Percentiles rank a stretch among this genome's conserved stretches.
Conservation (phyloP, 2,329 filamentous ascomycete genomes). For the Hymenoscyphus repandus region DNA sequence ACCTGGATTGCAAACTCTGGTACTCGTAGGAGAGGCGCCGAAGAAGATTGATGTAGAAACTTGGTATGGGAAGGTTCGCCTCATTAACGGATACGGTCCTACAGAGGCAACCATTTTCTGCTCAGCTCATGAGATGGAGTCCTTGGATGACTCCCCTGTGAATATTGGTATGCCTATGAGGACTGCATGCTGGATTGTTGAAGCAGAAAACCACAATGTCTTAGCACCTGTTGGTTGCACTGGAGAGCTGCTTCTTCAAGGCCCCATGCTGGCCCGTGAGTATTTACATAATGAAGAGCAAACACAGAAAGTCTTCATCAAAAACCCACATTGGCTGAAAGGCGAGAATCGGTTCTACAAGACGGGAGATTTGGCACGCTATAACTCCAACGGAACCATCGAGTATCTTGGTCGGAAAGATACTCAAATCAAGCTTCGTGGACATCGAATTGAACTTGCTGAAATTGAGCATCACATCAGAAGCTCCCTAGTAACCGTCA, state of each 20-base stretch:
- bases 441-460: conserved; percentile 36
- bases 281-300: conserved; percentile 47
- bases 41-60: too few relatives aligned
- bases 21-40: too few relatives aligned
- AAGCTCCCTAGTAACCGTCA: background rate
- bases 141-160: background rate
- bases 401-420: too few relatives aligned
- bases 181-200: conserved; percentile 2
- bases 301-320: conserved; percentile 3
- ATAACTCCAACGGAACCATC: too few relatives aligned
- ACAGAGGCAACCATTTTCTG: conserved; percentile 18
- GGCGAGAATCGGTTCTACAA: background rate
- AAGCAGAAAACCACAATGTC: conserved; percentile 3
- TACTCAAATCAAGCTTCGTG: too few relatives aligned
- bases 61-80: too few relatives aligned
- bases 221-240: conserved; percentile 8
- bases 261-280: conserved; percentile 53
- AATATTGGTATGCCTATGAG: conserved; percentile 6
- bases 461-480: conserved; percentile 43
- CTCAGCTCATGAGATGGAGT: conserved; percentile 11
- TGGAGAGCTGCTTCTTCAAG: conserved; percentile 29
- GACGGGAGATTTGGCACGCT: too few relatives aligned
- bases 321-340: conserved; percentile 1
- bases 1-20: background rate
- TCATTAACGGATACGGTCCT: conserved; percentile 40